phyloP scores from a whole-genome alignment of 345 rosid genomes.

The Rhizophora apiculata region DNA sequence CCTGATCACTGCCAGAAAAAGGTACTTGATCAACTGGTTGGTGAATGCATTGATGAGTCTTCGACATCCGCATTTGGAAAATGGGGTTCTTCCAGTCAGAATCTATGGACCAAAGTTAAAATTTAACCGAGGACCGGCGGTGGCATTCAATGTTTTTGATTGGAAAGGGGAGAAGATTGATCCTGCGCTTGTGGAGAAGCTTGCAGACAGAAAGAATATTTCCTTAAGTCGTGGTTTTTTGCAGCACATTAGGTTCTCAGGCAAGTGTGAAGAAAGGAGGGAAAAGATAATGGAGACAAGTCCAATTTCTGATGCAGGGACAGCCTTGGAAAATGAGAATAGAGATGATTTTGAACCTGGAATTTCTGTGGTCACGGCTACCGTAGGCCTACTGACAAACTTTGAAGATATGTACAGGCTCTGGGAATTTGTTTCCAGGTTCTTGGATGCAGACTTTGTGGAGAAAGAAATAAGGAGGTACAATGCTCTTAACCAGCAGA shows the following conservation, averaged over 20 bases:
- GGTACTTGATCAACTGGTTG: conserved; percentile 67
- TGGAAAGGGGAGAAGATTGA: conserved; percentile 81
- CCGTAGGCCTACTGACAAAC: conserved; percentile 65
- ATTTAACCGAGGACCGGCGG: conserved; percentile 47
- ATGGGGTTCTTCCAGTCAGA: conserved; percentile 38
- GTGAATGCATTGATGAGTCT: conserved; percentile 64
- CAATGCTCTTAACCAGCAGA: conserved; percentile 62
- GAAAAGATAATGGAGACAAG: conserved; percentile 21
- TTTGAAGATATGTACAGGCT: conserved; percentile 72
- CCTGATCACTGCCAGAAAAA: conserved; percentile 49
- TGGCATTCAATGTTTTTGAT: conserved; percentile 79
- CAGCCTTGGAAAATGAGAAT: not conserved
- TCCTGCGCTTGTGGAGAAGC: conserved; percentile 65
- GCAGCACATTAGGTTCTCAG: conserved; percentile 36
- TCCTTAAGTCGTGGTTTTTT: conserved; percentile 50
- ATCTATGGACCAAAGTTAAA: conserved; percentile 66
- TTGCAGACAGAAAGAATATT: conserved; percentile 65
- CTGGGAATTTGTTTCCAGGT: conserved; percentile 74
- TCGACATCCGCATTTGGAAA: conserved; percentile 52
- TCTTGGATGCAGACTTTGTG: conserved; percentile 88
- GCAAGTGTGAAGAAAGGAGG: conserved; percentile 34
- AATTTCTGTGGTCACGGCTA: conserved; percentile 51
- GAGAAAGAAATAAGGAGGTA: conserved; percentile 93
- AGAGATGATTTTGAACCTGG: conserved; percentile 20
- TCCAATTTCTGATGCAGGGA: conserved; percentile 5